Base-by-base conservation (phyloP, 129 eudicot genomes). In the Mikania micrantha region DNA sequence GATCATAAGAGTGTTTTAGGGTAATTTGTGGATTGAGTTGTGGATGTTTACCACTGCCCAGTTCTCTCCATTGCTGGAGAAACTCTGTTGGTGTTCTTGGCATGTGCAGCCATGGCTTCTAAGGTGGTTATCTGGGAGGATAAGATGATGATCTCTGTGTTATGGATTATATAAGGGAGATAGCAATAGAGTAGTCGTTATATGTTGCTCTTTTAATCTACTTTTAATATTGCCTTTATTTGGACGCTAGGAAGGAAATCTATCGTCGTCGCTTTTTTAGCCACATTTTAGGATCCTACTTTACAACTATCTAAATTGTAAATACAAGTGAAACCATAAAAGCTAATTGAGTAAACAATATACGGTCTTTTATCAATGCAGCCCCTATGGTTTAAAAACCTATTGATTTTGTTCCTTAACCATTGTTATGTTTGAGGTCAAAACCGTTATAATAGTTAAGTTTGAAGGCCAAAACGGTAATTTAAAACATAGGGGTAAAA, bases 21-120 rank as follows among this genome's bases (percentile, higher is more conserved):
- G 11, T 34, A 17, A 13, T 25, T 17, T 48, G 28, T 12, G 13
- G 8, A 16, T 66, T 32, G 7, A 42, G 49, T 24, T 49, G 67
- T 64, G 56, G 36, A 36, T 42, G 11, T 64, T 67, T 86, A 94
- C 99, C 99, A 94, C 54, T 89, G 99, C 41, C 95, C 95, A 67
- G 99, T 94, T 75, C 99, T 83, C 72, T 94, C 99, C 97, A 89
- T 94, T 60, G 97, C 99, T 49, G 83, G 99, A 77, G 99, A 83
- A 53, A 74, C 77, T 10, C 97, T 82, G 22, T 73, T 71, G 61
- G 78, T 64, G 50, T 65, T 80, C 71, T 78, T 78, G 74, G 58
- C 39, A 25, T 81, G 77, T 32, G 85, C 71, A 58, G 83, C 78
- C 85, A 86, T 88, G 32, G 25, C 9, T 61, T 54, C 9, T 20